Evolutionary conservation across 768 basidiomycete species (phyloP), one percentile per base, ranked within the genome.

Genomic region (Termitomyces sp.): DNA sequence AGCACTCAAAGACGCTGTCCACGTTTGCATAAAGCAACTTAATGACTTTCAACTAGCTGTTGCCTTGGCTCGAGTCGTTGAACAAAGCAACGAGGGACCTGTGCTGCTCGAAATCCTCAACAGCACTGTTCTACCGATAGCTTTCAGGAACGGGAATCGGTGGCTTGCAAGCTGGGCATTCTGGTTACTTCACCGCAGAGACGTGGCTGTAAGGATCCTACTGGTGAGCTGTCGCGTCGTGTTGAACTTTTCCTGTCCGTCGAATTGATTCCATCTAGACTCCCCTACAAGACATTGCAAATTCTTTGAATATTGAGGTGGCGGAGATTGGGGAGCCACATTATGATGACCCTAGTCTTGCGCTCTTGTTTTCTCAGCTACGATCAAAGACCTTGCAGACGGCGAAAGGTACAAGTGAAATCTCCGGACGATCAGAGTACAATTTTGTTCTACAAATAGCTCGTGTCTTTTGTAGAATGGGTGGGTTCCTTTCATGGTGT

Each of bases 141-240:
- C 96, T 0, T 93, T 98, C 70, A 76, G 78, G 53, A 81, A 88
- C 46, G 97, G 95, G 1, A 95, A 98, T 69, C 80, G 96, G 42
- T 98, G 93, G 90, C 74, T 98, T 13, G 91, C 86, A 22, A 94
- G 91, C 61, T 99, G 95, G 97, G 93, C 91, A 2, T 96, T 96
- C 72, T 98, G 97, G 95, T 74, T 92, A 56, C 77, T 98, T n/a
- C 86, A 88, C 61, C 78, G 93, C 46, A 78, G 91, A 54, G 95
- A 98, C 74, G 69, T 97, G 16, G 88, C 94, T 3, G 93, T 97
- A n/a, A 83, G 92, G 50, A 86, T 96, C 33, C 78, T 99, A 20
- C 74, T 98, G 67, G 96, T 95, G 70, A 68, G 89, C 75, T 9
- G 27, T 20, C 33, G 47, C 53, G 59, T 7, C 20, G 3, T 20